Base-by-base conservation (phyloP, 345 rosid genomes). In the Crucihimalaya himalaica region DNA sequence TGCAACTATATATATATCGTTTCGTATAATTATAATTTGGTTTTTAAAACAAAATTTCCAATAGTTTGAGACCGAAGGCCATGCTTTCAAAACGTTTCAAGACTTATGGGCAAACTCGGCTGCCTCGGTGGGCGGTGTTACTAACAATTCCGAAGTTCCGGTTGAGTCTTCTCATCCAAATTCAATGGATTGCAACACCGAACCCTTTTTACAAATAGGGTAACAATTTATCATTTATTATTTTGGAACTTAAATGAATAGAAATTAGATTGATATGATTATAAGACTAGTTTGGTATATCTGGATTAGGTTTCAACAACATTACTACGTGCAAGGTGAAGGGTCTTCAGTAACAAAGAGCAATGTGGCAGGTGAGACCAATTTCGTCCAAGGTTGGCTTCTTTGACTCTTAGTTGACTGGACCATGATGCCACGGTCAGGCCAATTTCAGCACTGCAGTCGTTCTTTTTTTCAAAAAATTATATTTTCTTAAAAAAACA, bases 321-420 rank as follows among this genome's bases (percentile, higher is more conserved):
- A 81, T 62, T 80, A 86, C 66, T 79, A 87, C 63, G 87, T 84
- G 75, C 80, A 76, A 63, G 93, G 80, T 66, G 97, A 89, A 79
- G 89, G 93, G 25, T 79, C 97, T 9, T 83, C 92, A 5, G 78
- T 66, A 51, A 37, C 80, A 34, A 88, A 83, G 81, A 80, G 60
- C 78, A 69, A 76, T 51, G 78, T 72, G 81, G 82, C 75, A 31
- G 58, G 75, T 63, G 92, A 86, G 81, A 89, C 95, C 58, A 87
- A 86, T 83, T 86, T 87, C 91, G 78, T 86, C 74, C 87, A 91
- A 32, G 91, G 90, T 75, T 91, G 97, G 97, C 82, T 87, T 66
- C 81, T 91, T 68, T 88, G 82, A 88, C 34, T 63, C 39, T 64
- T 43, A 39, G 68, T 77, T 64, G 55, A 71, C 35, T 57, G n/a